Evolutionary conservation across 345 rosid species (phyloP).

Genomic region (Acer saccharum): DNA sequence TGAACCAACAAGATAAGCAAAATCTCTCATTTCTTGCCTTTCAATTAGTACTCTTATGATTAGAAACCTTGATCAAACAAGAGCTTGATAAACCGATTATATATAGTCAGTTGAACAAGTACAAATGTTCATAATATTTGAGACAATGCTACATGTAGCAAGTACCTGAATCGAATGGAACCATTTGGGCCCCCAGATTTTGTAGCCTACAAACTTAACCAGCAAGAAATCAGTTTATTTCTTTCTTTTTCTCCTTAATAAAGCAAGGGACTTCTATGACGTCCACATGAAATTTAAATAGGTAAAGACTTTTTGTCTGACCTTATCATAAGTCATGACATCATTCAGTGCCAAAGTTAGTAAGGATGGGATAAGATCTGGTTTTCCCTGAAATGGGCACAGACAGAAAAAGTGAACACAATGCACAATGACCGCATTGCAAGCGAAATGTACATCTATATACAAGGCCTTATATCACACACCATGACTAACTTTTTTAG

Average conservation of each 20-base stretch:
- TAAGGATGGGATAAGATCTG: conserved; percentile 65
- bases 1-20: not conserved
- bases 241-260: conserved; percentile 2
- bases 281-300: not conserved
- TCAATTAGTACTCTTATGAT: not conserved
- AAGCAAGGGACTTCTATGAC: conserved; percentile 9
- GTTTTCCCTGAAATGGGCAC: conserved; percentile 50
- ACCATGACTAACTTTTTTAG: not conserved
- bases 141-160: conserved; percentile 19
- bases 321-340: conserved; percentile 88
- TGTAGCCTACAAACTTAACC: conserved; percentile 61
- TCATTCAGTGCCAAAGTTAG: conserved; percentile 84
- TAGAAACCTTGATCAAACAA: not conserved
- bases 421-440: not conserved
- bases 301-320: conserved; percentile 32
- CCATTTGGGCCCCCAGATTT: conserved; percentile 97
- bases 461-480: not conserved
- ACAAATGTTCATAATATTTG: not conserved
- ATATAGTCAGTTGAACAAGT: not conserved
- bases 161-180: conserved; percentile 84
- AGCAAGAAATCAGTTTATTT: conserved; percentile 25
- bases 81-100: not conserved
- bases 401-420: conserved; percentile 1
- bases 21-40: not conserved
- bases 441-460: not conserved